Percentiles rank a stretch among this genome's conserved stretches.
phyloP scores from a whole-genome alignment of 176 grass and related monocot species.

The Tillandsia fasciculata region DNA sequence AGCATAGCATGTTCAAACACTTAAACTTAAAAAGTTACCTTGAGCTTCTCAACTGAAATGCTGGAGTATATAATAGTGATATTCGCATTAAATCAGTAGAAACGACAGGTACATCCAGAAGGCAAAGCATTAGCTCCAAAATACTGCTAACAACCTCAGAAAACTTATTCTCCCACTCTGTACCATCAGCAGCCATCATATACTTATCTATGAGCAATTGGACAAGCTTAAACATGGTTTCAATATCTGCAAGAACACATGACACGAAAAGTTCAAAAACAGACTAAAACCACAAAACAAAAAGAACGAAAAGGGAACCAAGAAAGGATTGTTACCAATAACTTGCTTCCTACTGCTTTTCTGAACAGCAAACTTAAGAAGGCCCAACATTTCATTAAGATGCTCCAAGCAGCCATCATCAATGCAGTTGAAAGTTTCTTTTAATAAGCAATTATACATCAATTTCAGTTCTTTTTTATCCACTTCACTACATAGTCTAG shows the following conservation, averaged over 20 bases:
- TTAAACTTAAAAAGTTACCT: constrained; percentile 28
- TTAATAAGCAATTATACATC: constrained; percentile 58
- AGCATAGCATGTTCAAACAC: neutral
- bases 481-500: constrained; percentile 60
- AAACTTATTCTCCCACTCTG: constrained; percentile 25
- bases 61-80: constrained; percentile 45
- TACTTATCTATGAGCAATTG: constrained; percentile 48
- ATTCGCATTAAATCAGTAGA: constrained; percentile 37
- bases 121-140: constrained; percentile 58
- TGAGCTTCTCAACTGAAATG: constrained; percentile 47
- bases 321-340: constrained; percentile 36
- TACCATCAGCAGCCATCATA: constrained; percentile 27
- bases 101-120: constrained; percentile 69
- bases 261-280: constrained; percentile 2
- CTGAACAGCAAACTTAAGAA: constrained; percentile 60
- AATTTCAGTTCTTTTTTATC: constrained; percentile 54
- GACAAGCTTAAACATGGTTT: constrained; percentile 40
- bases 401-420: constrained; percentile 43
- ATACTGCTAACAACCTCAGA: constrained; percentile 45
- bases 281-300: constrained; percentile 22
- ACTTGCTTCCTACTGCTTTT: constrained; percentile 33
- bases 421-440: constrained; percentile 45
- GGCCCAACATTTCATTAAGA: constrained; percentile 48
- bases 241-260: constrained; percentile 41
- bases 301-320: constrained; percentile 11